phyloP scores from a whole-genome alignment of 2,329 filamentous ascomycete genomes.

The Neofusicoccum cordaticola region DNA sequence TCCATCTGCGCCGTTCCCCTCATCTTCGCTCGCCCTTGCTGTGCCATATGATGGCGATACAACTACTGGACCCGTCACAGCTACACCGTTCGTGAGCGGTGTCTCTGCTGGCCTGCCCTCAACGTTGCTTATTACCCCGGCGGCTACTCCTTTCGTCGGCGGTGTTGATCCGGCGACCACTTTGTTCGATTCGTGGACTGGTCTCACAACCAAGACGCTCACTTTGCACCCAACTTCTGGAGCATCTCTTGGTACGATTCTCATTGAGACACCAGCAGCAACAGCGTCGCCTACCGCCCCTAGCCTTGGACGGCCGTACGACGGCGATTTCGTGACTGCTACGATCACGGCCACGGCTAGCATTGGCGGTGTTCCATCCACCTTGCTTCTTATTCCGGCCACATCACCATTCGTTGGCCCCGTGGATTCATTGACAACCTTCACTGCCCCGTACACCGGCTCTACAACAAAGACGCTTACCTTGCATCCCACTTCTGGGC shows the following conservation, averaged over 20 bases:
- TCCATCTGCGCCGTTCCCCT: not conserved
- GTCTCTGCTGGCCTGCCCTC: too few relatives aligned
- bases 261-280: not conserved
- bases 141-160: not conserved
- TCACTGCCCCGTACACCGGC: not conserved
- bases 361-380: not conserved
- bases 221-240: not conserved
- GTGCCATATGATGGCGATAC: not conserved
- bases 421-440: not conserved
- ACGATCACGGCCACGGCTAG: not conserved
- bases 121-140: not conserved
- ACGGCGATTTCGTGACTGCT: not conserved
- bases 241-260: not conserved
- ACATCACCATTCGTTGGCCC: not conserved
- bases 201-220: not conserved
- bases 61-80: not conserved
- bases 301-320: not conserved
- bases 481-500: not conserved
- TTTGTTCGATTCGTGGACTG: not conserved
- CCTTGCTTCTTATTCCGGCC: not conserved
- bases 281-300: not conserved
- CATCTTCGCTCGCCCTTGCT: too few relatives aligned
- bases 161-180: not conserved
- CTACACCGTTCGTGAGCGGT: not conserved
- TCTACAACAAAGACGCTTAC: not conserved